Conservation (phyloP, 2,329 filamentous ascomycete genomes). For the Emmonsiellopsis sp. region DNA sequence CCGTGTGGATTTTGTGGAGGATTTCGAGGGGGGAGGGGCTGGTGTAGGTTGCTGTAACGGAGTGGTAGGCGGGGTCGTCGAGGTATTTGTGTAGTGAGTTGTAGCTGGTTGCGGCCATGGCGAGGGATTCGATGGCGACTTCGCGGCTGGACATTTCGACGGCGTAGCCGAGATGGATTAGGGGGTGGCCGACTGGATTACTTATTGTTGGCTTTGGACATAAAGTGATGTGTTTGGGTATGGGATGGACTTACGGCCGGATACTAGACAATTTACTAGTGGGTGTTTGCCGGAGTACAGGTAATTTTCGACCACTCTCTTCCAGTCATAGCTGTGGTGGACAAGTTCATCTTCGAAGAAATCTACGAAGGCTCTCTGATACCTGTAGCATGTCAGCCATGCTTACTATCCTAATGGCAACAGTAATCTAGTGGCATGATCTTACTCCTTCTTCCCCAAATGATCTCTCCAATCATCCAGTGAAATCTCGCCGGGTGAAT, state of each 20-base stretch:
- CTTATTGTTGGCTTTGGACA: background rate
- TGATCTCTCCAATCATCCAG: slow-evolving; percentile 78
- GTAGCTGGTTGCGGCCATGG: slow-evolving; percentile 54
- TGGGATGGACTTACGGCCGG: slow-evolving; percentile 55
- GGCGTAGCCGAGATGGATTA: slow-evolving; percentile 94
- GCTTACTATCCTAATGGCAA: background rate
- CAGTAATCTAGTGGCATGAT: background rate
- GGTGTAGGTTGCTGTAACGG: slow-evolving; percentile 41
- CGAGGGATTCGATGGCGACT: slow-evolving; percentile 78
- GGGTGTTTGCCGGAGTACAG: slow-evolving; percentile 60
- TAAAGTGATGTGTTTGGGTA: slow-evolving; percentile 8
- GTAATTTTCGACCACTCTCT: slow-evolving; percentile 63
- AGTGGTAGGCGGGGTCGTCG: slow-evolving; percentile 60
- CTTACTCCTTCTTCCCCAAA: slow-evolving; percentile 60
- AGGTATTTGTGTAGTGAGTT: slow-evolving; percentile 50
- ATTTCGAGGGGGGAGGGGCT: slow-evolving; percentile 60
- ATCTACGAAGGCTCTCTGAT: slow-evolving; percentile 84
- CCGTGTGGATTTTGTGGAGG: slow-evolving; percentile 56
- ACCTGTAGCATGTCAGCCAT: slow-evolving; percentile 34
- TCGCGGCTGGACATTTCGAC: slow-evolving; percentile 80
- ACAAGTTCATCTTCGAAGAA: slow-evolving; percentile 92
- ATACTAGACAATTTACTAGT: slow-evolving; percentile 68
- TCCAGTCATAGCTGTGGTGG: slow-evolving; percentile 72
- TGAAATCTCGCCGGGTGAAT: slow-evolving; percentile 75
- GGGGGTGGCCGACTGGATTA: slow-evolving; percentile 65